phyloP scores from a whole-genome alignment of 768 basidiomycete genomes.

The Butyriboletus loyo region DNA sequence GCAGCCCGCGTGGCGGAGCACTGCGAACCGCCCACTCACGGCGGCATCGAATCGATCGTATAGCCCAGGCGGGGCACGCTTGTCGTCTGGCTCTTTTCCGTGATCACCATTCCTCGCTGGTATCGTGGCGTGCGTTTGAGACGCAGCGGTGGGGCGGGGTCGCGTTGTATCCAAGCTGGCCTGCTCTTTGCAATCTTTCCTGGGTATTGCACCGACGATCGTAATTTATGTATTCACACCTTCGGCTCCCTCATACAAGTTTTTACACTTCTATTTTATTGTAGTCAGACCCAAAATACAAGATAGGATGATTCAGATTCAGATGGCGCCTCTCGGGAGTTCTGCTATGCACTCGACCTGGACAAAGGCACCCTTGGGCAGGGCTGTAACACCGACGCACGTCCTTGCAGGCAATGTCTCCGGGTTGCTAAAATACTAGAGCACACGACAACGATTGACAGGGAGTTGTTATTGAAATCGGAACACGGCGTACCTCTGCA shows the following conservation, averaged over 20 bases:
- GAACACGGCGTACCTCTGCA: conserved; percentile 23
- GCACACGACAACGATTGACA: not conserved
- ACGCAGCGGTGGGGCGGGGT: not conserved
- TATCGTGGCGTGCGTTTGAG: conserved; percentile 3
- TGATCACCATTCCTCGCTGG: conserved; percentile 4
- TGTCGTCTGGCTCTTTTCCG: conserved; percentile 2
- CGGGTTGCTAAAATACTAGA: conserved; percentile 44
- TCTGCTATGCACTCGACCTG: conserved; percentile 64
- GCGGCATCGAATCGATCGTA: conserved; percentile 1
- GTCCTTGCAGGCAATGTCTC: conserved; percentile 52
- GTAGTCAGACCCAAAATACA: not conserved
- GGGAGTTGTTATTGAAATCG: no score
- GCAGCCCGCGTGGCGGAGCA: conserved; percentile 37
- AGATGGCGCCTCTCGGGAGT: not conserved
- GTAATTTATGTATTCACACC: not conserved
- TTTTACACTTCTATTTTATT: not conserved
- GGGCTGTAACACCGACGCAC: conserved; percentile 51
- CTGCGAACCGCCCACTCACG: conserved; percentile 11
- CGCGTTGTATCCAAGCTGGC: not conserved
- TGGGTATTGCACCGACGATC: not conserved
- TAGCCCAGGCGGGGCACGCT: not conserved
- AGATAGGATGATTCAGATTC: not conserved
- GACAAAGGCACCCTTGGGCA: conserved; percentile 53
- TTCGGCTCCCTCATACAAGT: not conserved
- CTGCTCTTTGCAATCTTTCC: not conserved